A percentile compares a stretch with the other conserved stretches of the same genome.
phyloP scores from a whole-genome alignment of 2,329 filamentous ascomycete species.

The Arthroderma sp. region DNA sequence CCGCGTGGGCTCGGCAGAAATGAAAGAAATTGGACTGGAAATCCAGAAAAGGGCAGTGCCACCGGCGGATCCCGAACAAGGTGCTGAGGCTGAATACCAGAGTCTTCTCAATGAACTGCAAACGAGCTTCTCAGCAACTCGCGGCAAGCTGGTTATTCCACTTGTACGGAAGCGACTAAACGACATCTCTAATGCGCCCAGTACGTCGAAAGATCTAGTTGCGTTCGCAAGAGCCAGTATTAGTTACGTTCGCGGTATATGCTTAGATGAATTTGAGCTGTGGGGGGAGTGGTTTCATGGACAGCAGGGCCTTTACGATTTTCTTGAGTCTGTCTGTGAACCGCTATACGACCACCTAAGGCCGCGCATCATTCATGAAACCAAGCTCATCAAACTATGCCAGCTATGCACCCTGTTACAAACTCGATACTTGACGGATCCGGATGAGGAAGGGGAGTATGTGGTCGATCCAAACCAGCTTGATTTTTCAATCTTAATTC shows the following conservation, averaged over 20 bases:
- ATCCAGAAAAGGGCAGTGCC: constrained; percentile 53
- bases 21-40: constrained; percentile 53
- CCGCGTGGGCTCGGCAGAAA: constrained; percentile 49
- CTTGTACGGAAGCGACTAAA: constrained; percentile 48
- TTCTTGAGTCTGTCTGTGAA: constrained; percentile 53
- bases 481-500: constrained; percentile 49
- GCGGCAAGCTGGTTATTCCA: constrained; percentile 46
- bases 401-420: constrained; percentile 54
- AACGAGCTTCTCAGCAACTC: constrained; percentile 47
- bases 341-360: constrained; percentile 54
- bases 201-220: constrained; percentile 50
- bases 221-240: constrained; percentile 52
- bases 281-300: constrained; percentile 56
- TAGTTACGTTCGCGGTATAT: constrained; percentile 52
- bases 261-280: constrained; percentile 53
- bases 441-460: constrained; percentile 40
- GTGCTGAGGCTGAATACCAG: constrained; percentile 50
- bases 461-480: constrained; percentile 38
- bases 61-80: constrained; percentile 45
- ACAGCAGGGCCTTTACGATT: constrained; percentile 50
- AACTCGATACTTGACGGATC: constrained; percentile 50
- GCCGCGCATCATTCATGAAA: constrained; percentile 54
- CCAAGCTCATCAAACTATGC: constrained; percentile 51
- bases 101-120: constrained; percentile 53
- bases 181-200: constrained; percentile 44